Percentiles rank a stretch among this genome's conserved stretches.
These are phyloP conservation scores for Eucalyptus albens DNA, from an alignment of 345 rosid species.

Conservation along the genomic window DNA sequence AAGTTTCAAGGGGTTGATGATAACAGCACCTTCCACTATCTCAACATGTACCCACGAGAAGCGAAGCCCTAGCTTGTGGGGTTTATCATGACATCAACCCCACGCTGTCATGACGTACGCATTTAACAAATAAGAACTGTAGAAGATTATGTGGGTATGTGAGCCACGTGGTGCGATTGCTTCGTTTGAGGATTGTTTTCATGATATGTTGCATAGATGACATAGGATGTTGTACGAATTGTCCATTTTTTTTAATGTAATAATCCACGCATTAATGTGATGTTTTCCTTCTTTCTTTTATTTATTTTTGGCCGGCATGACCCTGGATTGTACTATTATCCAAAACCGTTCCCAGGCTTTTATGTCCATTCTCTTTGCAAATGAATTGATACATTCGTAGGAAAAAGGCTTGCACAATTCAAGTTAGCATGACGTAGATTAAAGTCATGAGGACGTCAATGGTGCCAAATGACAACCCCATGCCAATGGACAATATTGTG, in stretches of 20 bases:
- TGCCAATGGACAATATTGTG: neutral
- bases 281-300: neutral
- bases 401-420: neutral
- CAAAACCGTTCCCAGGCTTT: neutral
- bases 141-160: neutral
- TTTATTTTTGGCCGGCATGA: neutral
- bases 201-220: neutral
- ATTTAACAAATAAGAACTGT: neutral
- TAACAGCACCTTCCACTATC: slow-evolving; percentile 43
- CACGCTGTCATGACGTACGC: slow-evolving; percentile 49
- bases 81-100: slow-evolving; percentile 44
- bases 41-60: slow-evolving; percentile 2
- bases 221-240: neutral
- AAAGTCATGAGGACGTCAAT: neutral
- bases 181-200: neutral
- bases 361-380: neutral
- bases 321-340: neutral
- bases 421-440: neutral
- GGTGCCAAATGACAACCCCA: neutral
- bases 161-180: neutral
- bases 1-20: slow-evolving; percentile 39
- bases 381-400: neutral
- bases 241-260: neutral
- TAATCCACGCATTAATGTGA: neutral
- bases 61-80: slow-evolving; percentile 4